Conservation (phyloP, 2,329 filamentous ascomycete genomes). For the Aspergillus tanneri region DNA sequence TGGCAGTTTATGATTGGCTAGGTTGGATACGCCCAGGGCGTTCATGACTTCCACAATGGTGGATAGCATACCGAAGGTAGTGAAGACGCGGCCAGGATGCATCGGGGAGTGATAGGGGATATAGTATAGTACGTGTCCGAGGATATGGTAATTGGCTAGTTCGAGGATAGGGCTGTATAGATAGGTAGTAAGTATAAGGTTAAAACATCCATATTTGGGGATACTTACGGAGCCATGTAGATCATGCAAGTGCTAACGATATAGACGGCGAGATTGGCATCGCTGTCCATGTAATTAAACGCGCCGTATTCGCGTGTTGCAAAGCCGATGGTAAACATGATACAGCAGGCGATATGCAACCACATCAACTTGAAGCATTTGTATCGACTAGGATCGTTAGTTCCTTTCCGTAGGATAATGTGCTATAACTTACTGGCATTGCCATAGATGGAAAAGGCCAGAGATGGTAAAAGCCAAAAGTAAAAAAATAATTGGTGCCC, state of each 20-base stretch:
- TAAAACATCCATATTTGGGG: background rate
- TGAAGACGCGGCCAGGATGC: conserved; percentile 48
- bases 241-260: conserved; percentile 46
- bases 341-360: conserved; percentile 55
- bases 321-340: conserved; percentile 59
- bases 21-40: conserved; percentile 35
- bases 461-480: conserved; percentile 45
- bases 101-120: too few species aligned
- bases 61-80: conserved; percentile 51
- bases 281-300: conserved; percentile 47
- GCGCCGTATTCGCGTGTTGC: conserved; percentile 54
- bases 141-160: conserved; percentile 61
- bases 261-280: conserved; percentile 43
- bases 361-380: conserved; percentile 58
- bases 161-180: conserved; percentile 57
- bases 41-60: conserved; percentile 44
- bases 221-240: conserved; percentile 38
- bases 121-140: too few species aligned
- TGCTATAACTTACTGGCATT: conserved; percentile 52
- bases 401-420: too few species aligned
- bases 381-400: conserved; percentile 47
- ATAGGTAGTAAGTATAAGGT: background rate
- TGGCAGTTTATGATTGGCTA: conserved; percentile 48
- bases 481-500: conserved; percentile 56
- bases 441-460: conserved; percentile 49